These are phyloP conservation scores for Ascochyta lentis DNA, from an alignment of 2,329 filamentous ascomycete species.

Conservation along the genomic window DNA sequence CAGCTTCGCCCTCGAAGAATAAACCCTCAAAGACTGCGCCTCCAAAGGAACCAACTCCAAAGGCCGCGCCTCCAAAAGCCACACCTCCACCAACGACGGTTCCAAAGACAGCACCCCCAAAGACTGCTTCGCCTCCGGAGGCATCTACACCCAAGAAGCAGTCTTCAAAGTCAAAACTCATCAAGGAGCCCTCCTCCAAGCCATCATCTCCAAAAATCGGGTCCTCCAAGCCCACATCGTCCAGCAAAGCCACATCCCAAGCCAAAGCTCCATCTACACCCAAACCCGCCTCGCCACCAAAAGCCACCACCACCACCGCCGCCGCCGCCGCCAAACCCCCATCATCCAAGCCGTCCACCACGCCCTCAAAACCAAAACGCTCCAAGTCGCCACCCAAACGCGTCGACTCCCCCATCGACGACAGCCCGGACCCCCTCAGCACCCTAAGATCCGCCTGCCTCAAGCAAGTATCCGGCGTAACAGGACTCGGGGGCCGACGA, in stretches of 20 bases:
- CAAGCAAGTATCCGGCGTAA: conserved; percentile 25
- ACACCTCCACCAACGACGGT: neutral
- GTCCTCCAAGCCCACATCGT: conserved; percentile 2
- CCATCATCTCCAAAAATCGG: neutral
- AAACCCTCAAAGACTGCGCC: conserved; percentile 1
- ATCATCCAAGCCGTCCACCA: neutral
- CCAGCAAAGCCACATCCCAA: conserved; percentile 2
- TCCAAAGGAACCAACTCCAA: neutral
- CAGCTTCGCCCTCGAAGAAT: neutral
- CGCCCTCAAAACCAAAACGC: conserved; percentile 4
- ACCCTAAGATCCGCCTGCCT: conserved; percentile 12
- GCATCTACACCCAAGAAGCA: conserved; percentile 5
- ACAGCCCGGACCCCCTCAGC: conserved; percentile 2
- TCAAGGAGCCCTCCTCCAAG: conserved; percentile 2
- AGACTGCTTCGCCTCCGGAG: neutral
- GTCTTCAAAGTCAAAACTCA: conserved; percentile 4
- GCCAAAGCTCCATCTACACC: neutral
- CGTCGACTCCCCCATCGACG: conserved; percentile 10
- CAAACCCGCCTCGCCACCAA: conserved; percentile 1
- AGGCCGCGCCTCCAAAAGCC: neutral
- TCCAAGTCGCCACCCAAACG: conserved; percentile 11
- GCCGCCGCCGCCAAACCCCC: neutral
- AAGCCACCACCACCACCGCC: neutral
- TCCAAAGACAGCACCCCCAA: neutral
- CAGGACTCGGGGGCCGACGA: conserved; percentile 30